Evolutionary conservation across 495 filamentous ascomycete species (phyloP).

Genomic region (Podospora fimiseda): DNA sequence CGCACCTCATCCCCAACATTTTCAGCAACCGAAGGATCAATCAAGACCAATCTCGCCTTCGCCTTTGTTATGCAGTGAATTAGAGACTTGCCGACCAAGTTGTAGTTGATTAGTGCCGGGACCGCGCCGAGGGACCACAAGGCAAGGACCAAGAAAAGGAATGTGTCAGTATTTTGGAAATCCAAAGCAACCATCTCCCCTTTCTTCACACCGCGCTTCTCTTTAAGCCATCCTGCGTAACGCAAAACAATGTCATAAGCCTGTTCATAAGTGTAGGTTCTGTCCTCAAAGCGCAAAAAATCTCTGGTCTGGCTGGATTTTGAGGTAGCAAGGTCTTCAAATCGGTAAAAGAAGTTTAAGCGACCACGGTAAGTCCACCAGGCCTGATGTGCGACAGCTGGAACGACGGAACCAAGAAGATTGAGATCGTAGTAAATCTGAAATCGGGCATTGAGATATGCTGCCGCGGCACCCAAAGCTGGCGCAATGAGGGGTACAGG

Average conservation of each 20-base stretch:
- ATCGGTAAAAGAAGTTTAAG: conserved; percentile 69
- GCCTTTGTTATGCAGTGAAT: conserved; percentile 72
- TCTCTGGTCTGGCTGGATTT: conserved; percentile 48
- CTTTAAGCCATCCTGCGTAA: conserved; percentile 79
- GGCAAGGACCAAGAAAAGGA: conserved; percentile 77
- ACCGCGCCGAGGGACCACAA: conserved; percentile 84
- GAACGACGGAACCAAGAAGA: conserved; percentile 46
- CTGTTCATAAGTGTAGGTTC: conserved; percentile 73
- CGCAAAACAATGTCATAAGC: conserved; percentile 67
- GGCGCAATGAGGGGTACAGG: conserved; percentile 51
- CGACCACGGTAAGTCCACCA: conserved; percentile 50
- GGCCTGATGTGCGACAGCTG: conserved; percentile 33
- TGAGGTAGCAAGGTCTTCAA: conserved; percentile 63
- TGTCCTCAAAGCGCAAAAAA: conserved; percentile 72
- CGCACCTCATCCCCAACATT: conserved; percentile 44
- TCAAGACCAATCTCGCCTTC: conserved; percentile 61
- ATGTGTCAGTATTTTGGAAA: conserved; percentile 78
- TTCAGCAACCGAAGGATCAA: conserved; percentile 60
- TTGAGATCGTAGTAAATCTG: conserved; percentile 59
- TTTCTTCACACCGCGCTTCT: conserved; percentile 58
- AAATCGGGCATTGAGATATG: conserved; percentile 75
- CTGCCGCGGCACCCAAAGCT: conserved; percentile 59
- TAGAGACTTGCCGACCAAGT: conserved; percentile 68
- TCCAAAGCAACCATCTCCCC: conserved; percentile 84
- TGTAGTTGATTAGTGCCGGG: conserved; percentile 96